Evolutionary conservation across 345 rosid species (phyloP), one percentile per base, ranked within the genome.

Genomic region (Populus simonii): DNA sequence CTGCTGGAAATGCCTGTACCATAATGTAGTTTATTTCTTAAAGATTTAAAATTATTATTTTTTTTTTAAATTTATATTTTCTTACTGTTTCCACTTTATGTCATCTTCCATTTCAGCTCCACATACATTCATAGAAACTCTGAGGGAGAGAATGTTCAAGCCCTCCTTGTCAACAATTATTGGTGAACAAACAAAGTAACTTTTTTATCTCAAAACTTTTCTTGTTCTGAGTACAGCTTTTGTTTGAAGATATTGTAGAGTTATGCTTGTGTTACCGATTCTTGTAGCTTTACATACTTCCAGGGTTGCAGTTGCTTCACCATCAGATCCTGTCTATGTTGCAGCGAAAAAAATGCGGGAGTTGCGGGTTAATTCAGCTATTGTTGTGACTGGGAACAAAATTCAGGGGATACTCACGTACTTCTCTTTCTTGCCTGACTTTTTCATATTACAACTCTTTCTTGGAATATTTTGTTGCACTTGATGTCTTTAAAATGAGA

Each of bases 141-240:
- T 96, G 88, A 91, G 97, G 83, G 99, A 96, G 74, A 88, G 91
- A 75, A 91, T 96, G 95, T 94, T 96, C 88, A 96, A 96, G 82
- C 99, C 99, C 15, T 85, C 97, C 18, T 86, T 96, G 86, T 91
- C 98, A 39, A 90, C 94, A 45, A 91, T 96, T 67, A 87, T 94
- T 78, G 83, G 90, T 3, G 99, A 96, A 49, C 90, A 78, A 80
- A 80, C 92, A 8, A 94, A 90, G 90, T 91, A 89, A 74, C 70
- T 73, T 71, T 35, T 18, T 23, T 13, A 53, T 57, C 22, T 68
- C 25, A 16, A 45, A 6, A 55, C 70, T 75, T 61, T 13, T 68
- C 36, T 55, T 55, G 74, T 67, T 66, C 51, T 9, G 31, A 25
- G 53, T 38, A 15, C 41, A 66, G 15, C 1, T 63, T 55, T 67